Evolutionary conservation across 768 basidiomycete species (phyloP).

Genomic region (Tulasnella sp.): DNA sequence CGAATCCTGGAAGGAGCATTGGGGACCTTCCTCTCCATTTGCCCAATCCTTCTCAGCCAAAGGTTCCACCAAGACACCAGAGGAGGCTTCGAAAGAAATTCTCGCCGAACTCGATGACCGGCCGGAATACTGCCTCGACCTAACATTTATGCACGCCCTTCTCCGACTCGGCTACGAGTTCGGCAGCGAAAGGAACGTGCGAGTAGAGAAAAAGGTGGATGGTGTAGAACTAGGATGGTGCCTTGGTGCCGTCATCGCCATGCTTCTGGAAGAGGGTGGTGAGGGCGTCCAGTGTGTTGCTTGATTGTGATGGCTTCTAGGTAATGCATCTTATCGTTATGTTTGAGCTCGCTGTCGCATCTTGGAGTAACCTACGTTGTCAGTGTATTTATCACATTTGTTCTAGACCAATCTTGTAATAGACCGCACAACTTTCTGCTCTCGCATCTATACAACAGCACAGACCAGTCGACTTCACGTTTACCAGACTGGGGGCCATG

Average conservation of each 20-base stretch:
- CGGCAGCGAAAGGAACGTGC: constrained; percentile 48
- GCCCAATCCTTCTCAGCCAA: not conserved
- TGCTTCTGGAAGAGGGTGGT: constrained; percentile 18
- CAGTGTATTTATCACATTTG: too few relatives aligned
- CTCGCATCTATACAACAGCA: too few relatives aligned
- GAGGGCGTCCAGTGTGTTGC: constrained; percentile 10
- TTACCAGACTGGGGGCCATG: too few relatives aligned
- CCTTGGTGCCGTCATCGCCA: constrained; percentile 26
- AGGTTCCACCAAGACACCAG: constrained; percentile 29
- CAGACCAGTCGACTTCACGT: too few relatives aligned
- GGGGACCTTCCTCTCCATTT: constrained; percentile 14
- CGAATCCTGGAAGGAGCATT: constrained; percentile 36
- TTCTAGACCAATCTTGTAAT: too few relatives aligned
- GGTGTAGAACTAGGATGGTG: constrained; percentile 37
- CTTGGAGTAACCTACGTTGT: too few relatives aligned
- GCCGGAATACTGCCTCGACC: constrained; percentile 90
- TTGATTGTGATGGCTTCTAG: not conserved
- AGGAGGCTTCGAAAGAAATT: constrained; percentile 31
- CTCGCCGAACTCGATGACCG: constrained; percentile 63
- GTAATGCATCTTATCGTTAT: too few relatives aligned
- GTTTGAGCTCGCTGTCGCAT: too few relatives aligned
- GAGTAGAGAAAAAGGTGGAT: constrained; percentile 74
- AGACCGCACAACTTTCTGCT: too few relatives aligned
- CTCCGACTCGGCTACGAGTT: constrained; percentile 87
- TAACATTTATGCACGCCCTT: constrained; percentile 89